phyloP scores from a whole-genome alignment of 306 rosid genomes.

The Vigna trinervia region DNA sequence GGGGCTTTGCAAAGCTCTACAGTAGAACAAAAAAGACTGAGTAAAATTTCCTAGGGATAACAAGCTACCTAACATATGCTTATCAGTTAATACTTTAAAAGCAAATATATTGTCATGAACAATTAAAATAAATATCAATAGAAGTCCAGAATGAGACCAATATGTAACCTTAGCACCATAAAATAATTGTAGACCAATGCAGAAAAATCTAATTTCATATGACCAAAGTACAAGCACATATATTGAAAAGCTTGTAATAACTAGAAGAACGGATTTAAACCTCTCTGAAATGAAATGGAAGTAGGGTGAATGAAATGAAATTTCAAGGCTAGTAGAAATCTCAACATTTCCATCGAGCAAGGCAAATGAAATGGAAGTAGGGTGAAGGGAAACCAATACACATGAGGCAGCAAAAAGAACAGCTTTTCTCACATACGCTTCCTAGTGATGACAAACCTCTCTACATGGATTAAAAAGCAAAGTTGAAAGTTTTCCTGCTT shows the following conservation, averaged over 20 bases:
- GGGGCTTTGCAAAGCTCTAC: not conserved
- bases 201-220: conserved; percentile 13
- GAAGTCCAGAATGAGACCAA: conserved; percentile 4
- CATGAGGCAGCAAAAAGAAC: conserved; percentile 93
- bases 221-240: conserved; percentile 10
- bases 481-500: conserved; percentile 33
- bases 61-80: not conserved
- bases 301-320: too few species aligned
- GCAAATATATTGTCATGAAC: not conserved
- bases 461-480: conserved; percentile 54
- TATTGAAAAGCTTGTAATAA: conserved; percentile 18
- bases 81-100: not conserved
- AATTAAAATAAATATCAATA: conserved; percentile 18
- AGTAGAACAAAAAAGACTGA: conserved; percentile 15
- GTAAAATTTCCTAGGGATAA: conserved; percentile 19
- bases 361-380: conserved; percentile 72
- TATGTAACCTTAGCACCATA: not conserved
- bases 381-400: conserved; percentile 76
- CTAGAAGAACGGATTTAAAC: conserved; percentile 25
- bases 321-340: conserved; percentile 76
- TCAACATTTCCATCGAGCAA: conserved; percentile 77
- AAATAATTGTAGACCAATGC: conserved; percentile 26
- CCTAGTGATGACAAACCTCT: conserved; percentile 82
- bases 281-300: conserved; percentile 39
- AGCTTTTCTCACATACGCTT: conserved; percentile 91